Evolutionary conservation across 441 rosid genomes (phyloP).

Genomic region (Eugenia klotzschiana): DNA sequence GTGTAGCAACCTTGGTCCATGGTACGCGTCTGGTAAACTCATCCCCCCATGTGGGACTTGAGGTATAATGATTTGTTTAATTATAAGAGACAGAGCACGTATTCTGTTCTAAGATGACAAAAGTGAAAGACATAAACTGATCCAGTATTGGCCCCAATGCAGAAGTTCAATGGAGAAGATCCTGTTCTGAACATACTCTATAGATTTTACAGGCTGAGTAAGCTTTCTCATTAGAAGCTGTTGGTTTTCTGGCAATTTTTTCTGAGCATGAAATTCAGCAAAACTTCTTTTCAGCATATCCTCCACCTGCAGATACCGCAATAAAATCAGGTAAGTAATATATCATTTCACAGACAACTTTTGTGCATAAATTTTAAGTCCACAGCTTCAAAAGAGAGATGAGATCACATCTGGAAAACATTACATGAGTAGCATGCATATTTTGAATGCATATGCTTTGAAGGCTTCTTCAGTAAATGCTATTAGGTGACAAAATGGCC

Average conservation of each 20-base stretch:
- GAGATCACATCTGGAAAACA: not conserved
- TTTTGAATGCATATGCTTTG: not conserved
- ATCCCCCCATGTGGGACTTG: not conserved
- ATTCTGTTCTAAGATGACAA: not conserved
- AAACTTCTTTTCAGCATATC: slow-evolving; percentile 98
- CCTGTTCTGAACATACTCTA: slow-evolving; percentile 33
- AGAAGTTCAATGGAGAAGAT: not conserved
- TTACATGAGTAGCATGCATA: not conserved
- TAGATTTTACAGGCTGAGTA: slow-evolving; percentile 51
- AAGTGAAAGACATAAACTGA: not conserved
- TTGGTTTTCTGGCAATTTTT: slow-evolving; percentile 80
- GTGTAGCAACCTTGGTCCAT: not conserved
- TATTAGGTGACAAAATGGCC: not conserved
- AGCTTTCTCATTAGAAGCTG: slow-evolving; percentile 69
- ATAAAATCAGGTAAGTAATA: slow-evolving; percentile 1
- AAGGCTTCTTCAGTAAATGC: not conserved
- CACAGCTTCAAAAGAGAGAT: not conserved
- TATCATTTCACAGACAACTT: not conserved
- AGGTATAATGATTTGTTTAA: not conserved
- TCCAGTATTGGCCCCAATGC: not conserved
- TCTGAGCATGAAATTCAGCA: slow-evolving; percentile 95
- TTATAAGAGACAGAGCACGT: not conserved
- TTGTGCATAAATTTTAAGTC: not conserved
- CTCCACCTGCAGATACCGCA: slow-evolving; percentile 56
- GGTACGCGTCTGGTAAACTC: not conserved